Evolutionary conservation across 192 early-diverging fungal species (phyloP).

Genomic region (Backusella liffmaniae): DNA sequence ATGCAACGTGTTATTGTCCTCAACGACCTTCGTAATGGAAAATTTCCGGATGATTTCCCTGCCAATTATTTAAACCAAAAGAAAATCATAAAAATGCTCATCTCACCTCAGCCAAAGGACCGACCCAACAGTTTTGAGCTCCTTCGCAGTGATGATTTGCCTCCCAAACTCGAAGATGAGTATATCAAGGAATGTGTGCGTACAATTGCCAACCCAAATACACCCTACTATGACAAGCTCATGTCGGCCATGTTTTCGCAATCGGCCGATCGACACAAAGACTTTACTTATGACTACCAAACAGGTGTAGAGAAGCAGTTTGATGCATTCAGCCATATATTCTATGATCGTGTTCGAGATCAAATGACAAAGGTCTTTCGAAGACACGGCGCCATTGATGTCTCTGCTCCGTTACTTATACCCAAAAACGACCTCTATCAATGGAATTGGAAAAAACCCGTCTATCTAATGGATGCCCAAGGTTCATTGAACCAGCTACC

Average conservation of each 20-base stretch:
- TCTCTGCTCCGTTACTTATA: conserved; percentile 78
- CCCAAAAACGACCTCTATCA: conserved; percentile 75
- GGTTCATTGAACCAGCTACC: conserved; percentile 85
- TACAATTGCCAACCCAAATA: conserved; percentile 86
- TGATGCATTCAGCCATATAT: conserved; percentile 64
- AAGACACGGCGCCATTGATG: conserved; percentile 81
- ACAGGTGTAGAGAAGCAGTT: conserved; percentile 40
- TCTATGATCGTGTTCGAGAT: conserved; percentile 66
- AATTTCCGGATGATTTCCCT: conserved; percentile 75
- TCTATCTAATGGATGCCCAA: conserved; percentile 76
- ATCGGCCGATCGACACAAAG: conserved; percentile 77
- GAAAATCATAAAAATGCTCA: conserved; percentile 67
- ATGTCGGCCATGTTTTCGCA: conserved; percentile 81
- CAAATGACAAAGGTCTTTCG: conserved; percentile 78
- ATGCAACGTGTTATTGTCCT: conserved; percentile 75
- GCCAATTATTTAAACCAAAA: conserved; percentile 61
- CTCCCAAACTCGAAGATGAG: conserved; percentile 85
- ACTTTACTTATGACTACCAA: conserved; percentile 87
- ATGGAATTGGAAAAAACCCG: conserved; percentile 61
- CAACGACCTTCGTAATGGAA: conserved; percentile 67
- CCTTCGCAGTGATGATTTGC: conserved; percentile 76
- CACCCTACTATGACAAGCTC: conserved; percentile 79
- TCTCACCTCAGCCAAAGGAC: conserved; percentile 74
- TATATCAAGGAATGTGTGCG: conserved; percentile 88
- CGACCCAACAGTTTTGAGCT: conserved; percentile 82